phyloP scores from a whole-genome alignment of 2,329 filamentous ascomycete species.

The Colletotrichum sp. region DNA sequence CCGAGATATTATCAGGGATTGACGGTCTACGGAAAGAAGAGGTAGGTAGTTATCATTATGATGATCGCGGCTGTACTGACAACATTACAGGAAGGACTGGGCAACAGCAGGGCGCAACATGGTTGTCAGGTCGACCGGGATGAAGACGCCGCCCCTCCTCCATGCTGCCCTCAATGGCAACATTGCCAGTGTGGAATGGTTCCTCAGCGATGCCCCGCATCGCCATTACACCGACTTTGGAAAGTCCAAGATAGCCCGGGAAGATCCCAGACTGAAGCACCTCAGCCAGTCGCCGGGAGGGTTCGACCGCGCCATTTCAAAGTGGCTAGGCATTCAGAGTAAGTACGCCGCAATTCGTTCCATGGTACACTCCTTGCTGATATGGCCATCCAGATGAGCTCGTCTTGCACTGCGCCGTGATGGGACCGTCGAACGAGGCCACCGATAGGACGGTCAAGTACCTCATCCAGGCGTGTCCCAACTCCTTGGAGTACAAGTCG shows the following conservation, averaged over 20 bases:
- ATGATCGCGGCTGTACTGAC: conserved; percentile 17
- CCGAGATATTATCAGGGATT: conserved; percentile 79
- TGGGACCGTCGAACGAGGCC: conserved; percentile 43
- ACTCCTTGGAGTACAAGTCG: conserved; percentile 66
- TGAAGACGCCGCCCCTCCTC: conserved; percentile 63
- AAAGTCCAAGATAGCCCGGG: conserved; percentile 59
- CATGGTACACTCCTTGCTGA: conserved; percentile 22
- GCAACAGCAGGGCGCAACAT: conserved; percentile 63
- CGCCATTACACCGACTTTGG: conserved; percentile 73
- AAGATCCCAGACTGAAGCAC: conserved; percentile 67
- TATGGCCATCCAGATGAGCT: conserved; percentile 54
- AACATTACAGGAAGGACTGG: conserved; percentile 65
- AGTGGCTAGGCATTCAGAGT: conserved; percentile 67
- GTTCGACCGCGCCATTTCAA: conserved; percentile 66
- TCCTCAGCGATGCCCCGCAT: conserved; percentile 73
- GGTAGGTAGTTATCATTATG: conserved; percentile 30
- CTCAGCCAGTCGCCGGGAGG: conserved; percentile 65
- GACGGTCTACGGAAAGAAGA: conserved; percentile 76
- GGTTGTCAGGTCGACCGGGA: conserved; percentile 41
- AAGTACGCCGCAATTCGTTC: conserved; percentile 33
- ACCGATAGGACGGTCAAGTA: conserved; percentile 67
- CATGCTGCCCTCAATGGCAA: conserved; percentile 61
- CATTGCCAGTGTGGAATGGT: conserved; percentile 77
- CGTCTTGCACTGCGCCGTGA: conserved; percentile 69
- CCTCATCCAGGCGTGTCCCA: conserved; percentile 66